Conservation (phyloP, 345 rosid species). For the Combretum micranthum region DNA sequence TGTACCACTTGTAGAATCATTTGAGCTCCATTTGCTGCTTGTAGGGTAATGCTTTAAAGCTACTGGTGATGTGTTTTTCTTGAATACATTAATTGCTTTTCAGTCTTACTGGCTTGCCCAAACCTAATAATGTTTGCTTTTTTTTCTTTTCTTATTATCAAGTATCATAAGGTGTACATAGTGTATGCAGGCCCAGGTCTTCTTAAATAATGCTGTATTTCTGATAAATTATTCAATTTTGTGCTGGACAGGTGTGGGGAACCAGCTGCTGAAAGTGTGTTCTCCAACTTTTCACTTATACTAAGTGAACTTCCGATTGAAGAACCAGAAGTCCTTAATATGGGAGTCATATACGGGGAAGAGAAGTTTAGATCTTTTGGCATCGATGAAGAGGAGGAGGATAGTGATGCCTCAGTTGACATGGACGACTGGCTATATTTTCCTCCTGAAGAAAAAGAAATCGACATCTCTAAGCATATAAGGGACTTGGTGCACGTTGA, state of each 20-base stretch:
- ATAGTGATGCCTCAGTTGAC: conserved; percentile 56
- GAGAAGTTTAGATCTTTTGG: conserved; percentile 20
- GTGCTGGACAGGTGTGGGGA: conserved; percentile 52
- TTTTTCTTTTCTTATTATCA: no score
- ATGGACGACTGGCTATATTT: conserved; percentile 79
- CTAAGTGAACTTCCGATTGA: conserved; percentile 62
- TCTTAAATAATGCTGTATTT: background rate
- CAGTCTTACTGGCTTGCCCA: no score
- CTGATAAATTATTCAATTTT: conserved; percentile 3
- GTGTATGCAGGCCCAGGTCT: background rate
- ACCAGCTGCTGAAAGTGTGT: conserved; percentile 61
- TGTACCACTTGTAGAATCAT: no score
- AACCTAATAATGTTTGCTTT: no score
- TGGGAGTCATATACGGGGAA: conserved; percentile 37
- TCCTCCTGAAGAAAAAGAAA: conserved; percentile 53
- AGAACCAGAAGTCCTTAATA: conserved; percentile 57
- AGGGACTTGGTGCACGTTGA: conserved; percentile 83
- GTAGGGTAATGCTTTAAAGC: no score
- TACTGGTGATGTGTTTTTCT: no score
- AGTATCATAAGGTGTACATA: no score
- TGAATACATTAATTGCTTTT: no score
- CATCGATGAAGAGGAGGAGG: conserved; percentile 20
- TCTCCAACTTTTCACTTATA: conserved; percentile 67
- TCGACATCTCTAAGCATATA: conserved; percentile 77
- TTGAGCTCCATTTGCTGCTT: no score